Conservation (phyloP, 2,329 filamentous ascomycete species). For the Biscogniauxia sp. region DNA sequence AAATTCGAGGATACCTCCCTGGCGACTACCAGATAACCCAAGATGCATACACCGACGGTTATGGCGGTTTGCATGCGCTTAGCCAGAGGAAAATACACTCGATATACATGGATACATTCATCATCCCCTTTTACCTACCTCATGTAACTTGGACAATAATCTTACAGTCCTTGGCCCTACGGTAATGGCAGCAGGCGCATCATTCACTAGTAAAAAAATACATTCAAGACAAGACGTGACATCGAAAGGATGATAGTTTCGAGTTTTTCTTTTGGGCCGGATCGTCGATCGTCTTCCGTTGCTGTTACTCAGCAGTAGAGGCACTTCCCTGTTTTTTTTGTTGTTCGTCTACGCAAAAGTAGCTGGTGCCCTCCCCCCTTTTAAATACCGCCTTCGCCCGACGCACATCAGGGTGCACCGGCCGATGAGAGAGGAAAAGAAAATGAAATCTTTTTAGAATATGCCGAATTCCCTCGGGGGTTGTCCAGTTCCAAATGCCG, state of each 20-base stretch:
- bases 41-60: no score
- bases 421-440: constrained; percentile 19
- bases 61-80: no score
- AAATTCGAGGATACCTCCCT: no score
- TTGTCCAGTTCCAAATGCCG: constrained; percentile 28
- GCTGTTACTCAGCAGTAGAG: constrained; percentile 22
- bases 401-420: constrained; percentile 22
- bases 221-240: not conserved
- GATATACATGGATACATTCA: no score
- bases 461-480: constrained; percentile 31
- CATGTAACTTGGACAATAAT: not conserved
- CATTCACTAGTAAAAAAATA: not conserved
- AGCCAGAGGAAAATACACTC: no score
- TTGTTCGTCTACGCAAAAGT: constrained; percentile 24
- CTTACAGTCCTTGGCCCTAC: not conserved
- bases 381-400: constrained; percentile 23
- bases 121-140: not conserved
- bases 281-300: constrained; percentile 24
- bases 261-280: constrained; percentile 26
- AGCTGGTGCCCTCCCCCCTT: constrained; percentile 22
- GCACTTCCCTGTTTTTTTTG: constrained; percentile 18
- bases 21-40: no score
- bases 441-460: constrained; percentile 36
- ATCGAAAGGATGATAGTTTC: constrained; percentile 19
- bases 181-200: not conserved